phyloP scores from a whole-genome alignment of 2,329 filamentous ascomycete species.

The Apiospora koreana region DNA sequence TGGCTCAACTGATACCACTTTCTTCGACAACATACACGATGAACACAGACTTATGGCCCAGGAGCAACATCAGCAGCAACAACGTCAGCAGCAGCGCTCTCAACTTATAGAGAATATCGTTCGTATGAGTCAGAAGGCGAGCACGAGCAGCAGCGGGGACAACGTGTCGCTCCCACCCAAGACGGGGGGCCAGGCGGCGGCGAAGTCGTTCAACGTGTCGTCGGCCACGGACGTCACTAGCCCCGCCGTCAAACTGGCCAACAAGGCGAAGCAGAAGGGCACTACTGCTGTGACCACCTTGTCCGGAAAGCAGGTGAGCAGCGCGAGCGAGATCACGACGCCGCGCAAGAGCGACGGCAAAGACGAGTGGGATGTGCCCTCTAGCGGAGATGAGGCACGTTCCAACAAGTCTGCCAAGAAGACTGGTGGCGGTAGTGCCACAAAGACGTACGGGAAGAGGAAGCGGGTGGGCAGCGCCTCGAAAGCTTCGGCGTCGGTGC shows the following conservation, averaged over 20 bases:
- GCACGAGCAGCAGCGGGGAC: conserved; percentile 27
- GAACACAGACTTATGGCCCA: conserved; percentile 18
- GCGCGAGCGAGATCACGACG: conserved; percentile 27
- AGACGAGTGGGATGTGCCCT: conserved; percentile 36
- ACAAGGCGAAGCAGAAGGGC: conserved; percentile 15
- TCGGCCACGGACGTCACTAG: conserved; percentile 32
- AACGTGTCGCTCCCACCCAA: conserved; percentile 25
- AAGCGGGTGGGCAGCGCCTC: conserved; percentile 11
- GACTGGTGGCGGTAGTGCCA: conserved; percentile 21
- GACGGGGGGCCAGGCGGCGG: conserved; percentile 24
- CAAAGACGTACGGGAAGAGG: conserved; percentile 20
- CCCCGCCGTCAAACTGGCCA: conserved; percentile 19
- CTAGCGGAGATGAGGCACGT: conserved; percentile 25
- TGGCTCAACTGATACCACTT: conserved; percentile 29
- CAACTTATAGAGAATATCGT: conserved; percentile 34
- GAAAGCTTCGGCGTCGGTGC: neutral
- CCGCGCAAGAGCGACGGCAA: conserved; percentile 25
- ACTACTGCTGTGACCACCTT: conserved; percentile 1
- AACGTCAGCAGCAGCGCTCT: conserved; percentile 27
- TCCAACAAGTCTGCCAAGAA: conserved; percentile 14
- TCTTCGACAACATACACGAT: conserved; percentile 29
- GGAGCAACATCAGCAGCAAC: conserved; percentile 15
- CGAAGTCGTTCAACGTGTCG: conserved; percentile 20
- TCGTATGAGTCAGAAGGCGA: conserved; percentile 33
- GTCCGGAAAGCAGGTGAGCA: conserved; percentile 18